Evolutionary conservation across 2,329 filamentous ascomycete species (phyloP).

Genomic region (Phialemoniopsis sp.): DNA sequence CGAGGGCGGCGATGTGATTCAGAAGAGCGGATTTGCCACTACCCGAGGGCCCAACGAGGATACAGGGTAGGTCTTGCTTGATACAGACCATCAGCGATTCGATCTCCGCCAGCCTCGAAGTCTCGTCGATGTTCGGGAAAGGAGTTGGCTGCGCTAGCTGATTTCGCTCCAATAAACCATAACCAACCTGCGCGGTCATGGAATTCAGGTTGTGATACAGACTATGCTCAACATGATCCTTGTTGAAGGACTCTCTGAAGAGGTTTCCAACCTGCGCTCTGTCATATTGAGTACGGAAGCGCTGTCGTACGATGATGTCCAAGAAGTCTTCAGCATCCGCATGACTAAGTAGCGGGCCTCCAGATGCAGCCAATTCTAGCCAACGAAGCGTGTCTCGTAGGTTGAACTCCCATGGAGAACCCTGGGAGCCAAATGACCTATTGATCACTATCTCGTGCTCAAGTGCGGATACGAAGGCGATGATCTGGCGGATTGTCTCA

Average conservation of each 20-base stretch:
- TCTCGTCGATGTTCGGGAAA: slow-evolving; percentile 45
- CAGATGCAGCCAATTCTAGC: slow-evolving; percentile 66
- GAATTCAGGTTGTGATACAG: slow-evolving; percentile 69
- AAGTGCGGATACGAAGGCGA: slow-evolving; percentile 76
- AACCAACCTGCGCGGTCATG: slow-evolving; percentile 70
- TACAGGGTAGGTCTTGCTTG: slow-evolving; percentile 81
- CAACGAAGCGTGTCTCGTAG: slow-evolving; percentile 86
- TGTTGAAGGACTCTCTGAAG: slow-evolving; percentile 61
- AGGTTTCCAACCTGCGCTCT: slow-evolving; percentile 59
- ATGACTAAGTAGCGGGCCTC: slow-evolving; percentile 56
- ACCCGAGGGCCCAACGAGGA: slow-evolving; percentile 80
- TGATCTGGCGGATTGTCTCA: slow-evolving; percentile 61
- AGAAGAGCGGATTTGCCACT: slow-evolving; percentile 83
- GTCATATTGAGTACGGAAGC: slow-evolving; percentile 74
- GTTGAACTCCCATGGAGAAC: slow-evolving; percentile 94
- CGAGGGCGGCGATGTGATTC: slow-evolving; percentile 72
- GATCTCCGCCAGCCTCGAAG: slow-evolving; percentile 63
- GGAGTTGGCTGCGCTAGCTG: slow-evolving; percentile 43
- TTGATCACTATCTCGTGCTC: slow-evolving; percentile 65
- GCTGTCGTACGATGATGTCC: slow-evolving; percentile 77
- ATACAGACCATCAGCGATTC: slow-evolving; percentile 87
- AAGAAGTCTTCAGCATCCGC: slow-evolving; percentile 69
- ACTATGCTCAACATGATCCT: slow-evolving; percentile 49
- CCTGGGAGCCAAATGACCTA: slow-evolving; percentile 55
- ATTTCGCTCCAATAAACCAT: slow-evolving; percentile 66